Percentiles rank a stretch among this genome's conserved stretches.
These are phyloP conservation scores for Onygenales sp. DNA, from an alignment of 2,329 filamentous ascomycete species.

Conservation along the genomic window DNA sequence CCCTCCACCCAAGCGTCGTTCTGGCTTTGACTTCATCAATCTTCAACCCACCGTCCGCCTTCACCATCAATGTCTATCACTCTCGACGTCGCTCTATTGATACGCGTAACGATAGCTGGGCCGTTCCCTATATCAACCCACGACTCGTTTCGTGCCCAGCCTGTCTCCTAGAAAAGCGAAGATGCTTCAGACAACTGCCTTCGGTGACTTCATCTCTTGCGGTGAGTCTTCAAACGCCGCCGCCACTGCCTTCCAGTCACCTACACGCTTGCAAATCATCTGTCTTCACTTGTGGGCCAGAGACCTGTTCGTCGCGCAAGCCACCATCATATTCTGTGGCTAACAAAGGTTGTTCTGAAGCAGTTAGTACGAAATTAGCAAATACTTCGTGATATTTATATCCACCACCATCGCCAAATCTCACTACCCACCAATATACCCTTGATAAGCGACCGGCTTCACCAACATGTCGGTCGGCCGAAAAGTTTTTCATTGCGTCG, in stretches of 20 bases:
- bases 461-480: slow-evolving; percentile 29
- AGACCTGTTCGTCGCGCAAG: neutral
- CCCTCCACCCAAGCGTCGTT: neutral
- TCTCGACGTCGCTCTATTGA: neutral
- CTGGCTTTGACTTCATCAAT: neutral
- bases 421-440: neutral
- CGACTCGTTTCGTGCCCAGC: slow-evolving; percentile 8
- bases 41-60: neutral
- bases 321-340: neutral
- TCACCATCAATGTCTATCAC: neutral
- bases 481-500: slow-evolving; percentile 43
- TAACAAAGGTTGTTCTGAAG: neutral
- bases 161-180: slow-evolving; percentile 15
- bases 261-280: neutral
- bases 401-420: neutral
- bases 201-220: slow-evolving; percentile 17
- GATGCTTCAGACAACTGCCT: slow-evolving; percentile 23
- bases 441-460: neutral
- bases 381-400: slow-evolving; percentile 1
- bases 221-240: slow-evolving; percentile 16
- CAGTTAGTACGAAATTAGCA: slow-evolving; percentile 1
- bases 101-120: neutral
- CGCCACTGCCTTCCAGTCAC: neutral
- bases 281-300: neutral
- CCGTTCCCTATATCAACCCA: neutral